phyloP scores from a whole-genome alignment of 2,329 filamentous ascomycete genomes.

The Bipolaris sorokiniana region DNA sequence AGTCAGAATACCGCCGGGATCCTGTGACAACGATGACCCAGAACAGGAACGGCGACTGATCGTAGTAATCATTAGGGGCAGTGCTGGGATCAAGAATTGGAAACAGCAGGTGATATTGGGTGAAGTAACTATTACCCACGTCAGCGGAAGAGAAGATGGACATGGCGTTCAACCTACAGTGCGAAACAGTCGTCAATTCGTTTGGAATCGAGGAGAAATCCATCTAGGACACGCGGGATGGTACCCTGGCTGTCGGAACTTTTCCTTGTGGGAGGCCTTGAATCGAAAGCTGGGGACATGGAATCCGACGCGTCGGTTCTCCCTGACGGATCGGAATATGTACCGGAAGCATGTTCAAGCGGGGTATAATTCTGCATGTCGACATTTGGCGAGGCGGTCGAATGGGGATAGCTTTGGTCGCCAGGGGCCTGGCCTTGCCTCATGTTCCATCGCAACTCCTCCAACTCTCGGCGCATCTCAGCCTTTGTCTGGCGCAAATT shows the following conservation, averaged over 20 bases:
- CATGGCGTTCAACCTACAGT: constrained; percentile 28
- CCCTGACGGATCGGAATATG: constrained; percentile 37
- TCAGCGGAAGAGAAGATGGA: constrained; percentile 17
- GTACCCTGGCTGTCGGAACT: constrained; percentile 31
- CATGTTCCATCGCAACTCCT: constrained; percentile 47
- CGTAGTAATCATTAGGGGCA: constrained; percentile 43
- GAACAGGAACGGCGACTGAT: constrained; percentile 48
- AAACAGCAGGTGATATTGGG: constrained; percentile 43
- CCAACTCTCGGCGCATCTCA: constrained; percentile 47
- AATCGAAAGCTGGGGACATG: constrained; percentile 40
- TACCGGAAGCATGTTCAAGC: constrained; percentile 32
- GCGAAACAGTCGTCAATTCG: constrained; percentile 46
- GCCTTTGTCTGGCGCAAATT: constrained; percentile 48
- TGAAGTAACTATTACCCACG: constrained; percentile 37
- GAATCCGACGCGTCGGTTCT: constrained; percentile 37
- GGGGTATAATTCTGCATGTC: constrained; percentile 38
- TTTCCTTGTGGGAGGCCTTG: constrained; percentile 32
- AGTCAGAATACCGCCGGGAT: constrained; percentile 46
- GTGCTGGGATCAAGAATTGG: constrained; percentile 43
- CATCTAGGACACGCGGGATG: constrained; percentile 37
- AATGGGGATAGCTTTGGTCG: constrained; percentile 34
- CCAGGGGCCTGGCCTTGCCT: constrained; percentile 34
- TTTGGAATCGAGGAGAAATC: constrained; percentile 42
- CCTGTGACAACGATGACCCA: constrained; percentile 51
- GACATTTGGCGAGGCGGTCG: constrained; percentile 37